Conservation (phyloP, 1,284 basidiomycete genomes). For the Naganishia cerealis region DNA sequence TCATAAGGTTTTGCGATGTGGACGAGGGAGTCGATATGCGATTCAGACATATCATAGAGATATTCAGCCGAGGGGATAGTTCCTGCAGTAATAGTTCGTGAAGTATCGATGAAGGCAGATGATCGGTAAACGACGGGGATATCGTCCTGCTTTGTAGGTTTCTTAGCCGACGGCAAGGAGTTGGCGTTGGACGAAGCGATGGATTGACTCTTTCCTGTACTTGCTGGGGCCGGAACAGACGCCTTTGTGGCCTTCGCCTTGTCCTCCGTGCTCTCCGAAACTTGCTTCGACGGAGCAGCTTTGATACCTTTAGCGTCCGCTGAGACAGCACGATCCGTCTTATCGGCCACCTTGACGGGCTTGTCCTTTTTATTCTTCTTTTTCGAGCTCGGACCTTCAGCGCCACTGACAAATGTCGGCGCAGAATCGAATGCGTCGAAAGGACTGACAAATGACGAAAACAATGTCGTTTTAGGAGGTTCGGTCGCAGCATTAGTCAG, state of each 20-base stretch:
- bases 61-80: conserved; percentile 12
- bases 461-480: conserved; percentile 1
- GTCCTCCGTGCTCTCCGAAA: not conserved
- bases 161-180: not conserved
- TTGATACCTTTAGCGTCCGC: not conserved
- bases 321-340: not conserved
- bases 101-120: conserved; percentile 15
- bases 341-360: not conserved
- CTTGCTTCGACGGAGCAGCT: not conserved
- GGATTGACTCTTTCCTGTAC: not conserved
- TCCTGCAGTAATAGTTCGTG: not conserved
- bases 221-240: not conserved
- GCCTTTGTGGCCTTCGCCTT: not conserved
- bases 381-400: not conserved
- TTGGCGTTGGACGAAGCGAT: not conserved
- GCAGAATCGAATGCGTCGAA: conserved; percentile 33
- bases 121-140: conserved; percentile 20
- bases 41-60: conserved; percentile 18
- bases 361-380: conserved; percentile 30
- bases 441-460: conserved; percentile 30
- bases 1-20: conserved; percentile 11
- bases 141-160: conserved; percentile 10
- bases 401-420: not conserved
- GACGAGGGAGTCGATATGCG: conserved; percentile 20
- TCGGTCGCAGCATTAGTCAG: not conserved